Base-by-base conservation (phyloP, 768 basidiomycete genomes). In the Serendipita sp. region DNA sequence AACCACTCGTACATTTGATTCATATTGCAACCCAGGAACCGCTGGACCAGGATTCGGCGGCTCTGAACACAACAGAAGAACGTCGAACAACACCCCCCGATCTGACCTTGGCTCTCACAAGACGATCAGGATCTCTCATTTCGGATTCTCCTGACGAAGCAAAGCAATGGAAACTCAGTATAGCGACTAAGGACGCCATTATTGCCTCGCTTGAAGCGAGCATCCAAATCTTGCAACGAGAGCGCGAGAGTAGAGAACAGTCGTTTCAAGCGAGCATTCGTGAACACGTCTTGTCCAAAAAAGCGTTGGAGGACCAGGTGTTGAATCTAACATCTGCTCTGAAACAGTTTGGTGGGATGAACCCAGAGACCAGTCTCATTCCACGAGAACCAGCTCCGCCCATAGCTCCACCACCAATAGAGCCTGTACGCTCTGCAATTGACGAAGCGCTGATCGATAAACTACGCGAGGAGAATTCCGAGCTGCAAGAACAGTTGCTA, bases 361-460 rank as follows among this genome's bases (percentile, higher is more conserved):
- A 5, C 5, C 45, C 45, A 4, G 45, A 48, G 5, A 28, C 20
- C n/a, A 28, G n/a, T 28, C 20, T 28, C n/a, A n/a, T 48, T 28
- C n/a, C 5, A 48, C 45, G n/a, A n/a, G 20, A 48, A 17, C n/a
- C 5, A 28, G 7, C 7, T n/a, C 5, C 17, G 45, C 9, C 45
- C 17, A 5, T 48, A 28, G 45, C 45, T 28, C n/a, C 17, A 17
- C 7, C 5, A 9, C 45, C 45, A 20, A 48, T n/a, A 28, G n/a
- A 20, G 7, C 45, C 9, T n/a, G 45, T 48, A 9, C 53, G 53
- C 17, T 28, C 16, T 9, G 53, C n/a, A 58, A 24, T 20, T 11
- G 53, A 58, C 53, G 53, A 58, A 11, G 53, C 53, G 3, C 28
- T 58, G 53, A 58, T 58, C 53, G 31, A 11, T 33, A 11, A 58